Evolutionary conservation across 192 early-diverging fungal genomes (phyloP), one percentile per base, ranked within the genome.

Genomic region (Endogone sp.): DNA sequence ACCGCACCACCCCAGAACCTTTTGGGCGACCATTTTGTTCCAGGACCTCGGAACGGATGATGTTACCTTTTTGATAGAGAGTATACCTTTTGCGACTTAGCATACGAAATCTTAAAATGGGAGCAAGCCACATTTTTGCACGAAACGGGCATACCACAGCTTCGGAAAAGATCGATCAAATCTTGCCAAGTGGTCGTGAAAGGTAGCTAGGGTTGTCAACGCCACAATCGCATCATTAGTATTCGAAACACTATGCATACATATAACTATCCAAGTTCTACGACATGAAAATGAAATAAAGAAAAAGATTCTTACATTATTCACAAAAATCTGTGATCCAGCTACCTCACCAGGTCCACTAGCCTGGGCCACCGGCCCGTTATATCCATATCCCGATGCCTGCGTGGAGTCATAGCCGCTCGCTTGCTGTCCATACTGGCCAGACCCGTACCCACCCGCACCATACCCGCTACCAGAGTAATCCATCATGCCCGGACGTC

Each of bases 111-210:
- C 57, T 49, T 6, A 55, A 72, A 2, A 55, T 56, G 11, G 44
- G 20, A 31, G 30, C 29, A 62, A 20, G 13, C 21, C 26, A n/a
- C 2, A 54, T 3, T 24, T 29, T 58, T 60, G 59, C 26, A 13
- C 3, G 61, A n/a, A n/a, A n/a, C n/a, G n/a, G n/a, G 21, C 71
- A 59, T 71, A 62, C 82, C 82, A 32, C 82, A 81, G 59, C 80
- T 77, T 56, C 79, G 81, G 62, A 87, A 87, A 23, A 85, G 61
- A 31, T 85, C 85, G 64, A 79, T 84, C 8, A 87, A 59, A 57
- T 87, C 85, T 56, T 85, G 77, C 62, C 81, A 75, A 9, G 83
- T 87, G 10, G 85, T 87, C 13, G 83, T 78, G n/a, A 81, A 85
- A 3, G 85, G 83, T 21, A 87, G 44, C 85, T 87, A 55, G n/a